Evolutionary conservation across 225 moss, liverwort and hornwort genomes (phyloP), one percentile per base, ranked within the genome.

Genomic region (Sphagnum contortum): DNA sequence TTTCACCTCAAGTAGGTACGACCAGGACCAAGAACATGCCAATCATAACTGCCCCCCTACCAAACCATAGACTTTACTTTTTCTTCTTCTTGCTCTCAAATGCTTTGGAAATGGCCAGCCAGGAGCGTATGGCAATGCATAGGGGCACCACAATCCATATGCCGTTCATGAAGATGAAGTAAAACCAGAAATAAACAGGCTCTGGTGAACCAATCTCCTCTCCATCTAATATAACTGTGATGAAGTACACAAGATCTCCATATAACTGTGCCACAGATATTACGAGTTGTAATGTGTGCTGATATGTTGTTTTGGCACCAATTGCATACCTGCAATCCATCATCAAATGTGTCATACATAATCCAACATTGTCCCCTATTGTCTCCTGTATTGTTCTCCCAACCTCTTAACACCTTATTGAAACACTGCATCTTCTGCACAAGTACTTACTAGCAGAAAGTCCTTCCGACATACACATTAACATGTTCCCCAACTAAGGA

Each of bases 181-280:
- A 96, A 59, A 88, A 89, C 96, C 96, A 96, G 72, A 73, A 96
- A 68, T 96, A 90, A 2, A 92, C 50, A 0, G 66, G 68, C 0
- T 77, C 79, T 5, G 90, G 82, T 58, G 62, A 53, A 53, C 86
- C 75, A 48, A 88, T 61, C 53, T 88, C 81, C 47, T 73, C 59
- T 55, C 78, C 80, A 12, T 12, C 3, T 47, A 88, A 75, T 45
- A 73, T 5, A 49, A 79, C 83, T 0, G 89, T 96, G 12, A 59
- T 57, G 48, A 75, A 87, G 74, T 96, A 96, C 47, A 96, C 60
- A 5, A 81, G 48, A 78, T 87, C 88, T 55, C 92, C 96, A 71
- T 96, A 96, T 2, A 96, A 60, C 66, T 96, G 96, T 29, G 81
- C 90, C 51, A 62, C 67, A 8, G 92, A 92, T 47, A 83, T 78